Base-by-base conservation (phyloP, 2,329 filamentous ascomycete species). In the Calonectria naviculata region DNA sequence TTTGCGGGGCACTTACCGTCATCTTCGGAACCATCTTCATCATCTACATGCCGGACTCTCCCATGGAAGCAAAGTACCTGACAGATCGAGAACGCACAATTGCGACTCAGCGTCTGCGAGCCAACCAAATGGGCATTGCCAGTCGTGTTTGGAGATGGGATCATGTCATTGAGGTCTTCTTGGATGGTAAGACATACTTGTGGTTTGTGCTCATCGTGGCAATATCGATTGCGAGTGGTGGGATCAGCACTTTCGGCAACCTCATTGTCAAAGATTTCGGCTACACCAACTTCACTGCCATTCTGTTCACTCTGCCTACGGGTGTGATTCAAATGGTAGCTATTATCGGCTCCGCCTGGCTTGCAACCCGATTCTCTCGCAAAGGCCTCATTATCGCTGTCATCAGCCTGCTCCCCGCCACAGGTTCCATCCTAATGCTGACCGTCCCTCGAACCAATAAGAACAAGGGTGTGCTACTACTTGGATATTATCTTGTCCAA, bases 41-140 rank as follows among this genome's bases (percentile, higher is more conserved):
- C 36, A 41, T 87, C 28, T 85, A 87, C 56, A 89, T 93, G 84
- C 91, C 91, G 0, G 91, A 93, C 75, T 90, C 89, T 0, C 90
- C 90, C 0, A 87, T 90, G 80, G 85, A 88, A 44, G 86, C 89
- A 1, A 87, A 86, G 26, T 91, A 90, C 68, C 82, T 92, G 9
- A 84, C 81, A 0, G 84, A 87, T 12, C 82, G 88, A 26, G 89
- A 92, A 61, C 90, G 88, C 71, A 77, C 90, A 4, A 79, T 91
- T 21, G 89, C 89, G 0, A 86, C 91, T n/a, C 89, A 91, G 74
- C 83, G 89, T 61, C 78, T 89, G 34, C 81, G 86, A 17, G 85
- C 84, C 65, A 88, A 89, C 62, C 86, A 87, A 64, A 82, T 80
- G 77, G 83, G 83, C 3, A 79, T 84, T 17, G 76, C 79, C 3